Percentiles rank a stretch among this genome's conserved stretches.
Evolutionary conservation across 1,284 basidiomycete genomes (phyloP).

Genomic region (Austroboletus novae-zelandiae): DNA sequence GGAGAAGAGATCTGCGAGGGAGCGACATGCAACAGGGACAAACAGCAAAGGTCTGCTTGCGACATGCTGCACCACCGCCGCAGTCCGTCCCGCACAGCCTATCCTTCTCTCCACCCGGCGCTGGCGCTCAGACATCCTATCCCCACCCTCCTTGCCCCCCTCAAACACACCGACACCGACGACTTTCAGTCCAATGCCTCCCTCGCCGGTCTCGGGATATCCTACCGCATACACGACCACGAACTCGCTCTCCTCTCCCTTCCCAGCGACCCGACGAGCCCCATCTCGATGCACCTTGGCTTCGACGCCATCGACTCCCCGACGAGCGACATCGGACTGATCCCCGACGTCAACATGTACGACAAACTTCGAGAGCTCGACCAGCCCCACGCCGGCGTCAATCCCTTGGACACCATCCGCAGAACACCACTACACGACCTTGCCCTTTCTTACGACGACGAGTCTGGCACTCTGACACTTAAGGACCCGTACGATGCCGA

Average conservation of each 20-base stretch:
- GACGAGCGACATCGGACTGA: slow-evolving; percentile 29
- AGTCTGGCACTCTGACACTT: background rate
- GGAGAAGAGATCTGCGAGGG: slow-evolving; percentile 2
- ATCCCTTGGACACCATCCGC: slow-evolving; percentile 47
- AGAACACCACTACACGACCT: slow-evolving; percentile 5
- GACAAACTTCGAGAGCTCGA: slow-evolving; percentile 27
- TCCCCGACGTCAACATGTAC: slow-evolving; percentile 48
- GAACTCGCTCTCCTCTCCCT: background rate
- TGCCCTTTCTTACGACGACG: slow-evolving; percentile 1
- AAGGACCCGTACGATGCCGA: slow-evolving; percentile 1
- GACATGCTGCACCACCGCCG: slow-evolving; percentile 26
- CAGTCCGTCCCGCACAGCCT: slow-evolving; percentile 21
- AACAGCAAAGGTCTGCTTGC: slow-evolving; percentile 12
- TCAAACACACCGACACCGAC: slow-evolving; percentile 16
- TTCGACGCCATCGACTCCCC: slow-evolving; percentile 14
- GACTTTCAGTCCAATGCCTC: slow-evolving; percentile 39
- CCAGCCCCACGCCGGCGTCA: slow-evolving; percentile 34
- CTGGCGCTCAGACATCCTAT: slow-evolving; percentile 31
- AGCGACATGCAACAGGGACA: slow-evolving; percentile 20
- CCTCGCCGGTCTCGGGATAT: slow-evolving; percentile 34
- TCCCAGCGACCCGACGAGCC: background rate
- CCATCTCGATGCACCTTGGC: background rate
- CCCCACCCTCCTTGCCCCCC: slow-evolving; percentile 31
- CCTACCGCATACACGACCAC: slow-evolving; percentile 6
- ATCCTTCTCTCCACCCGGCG: slow-evolving; percentile 25